Evolutionary conservation across 2,329 filamentous ascomycete genomes (phyloP).

Genomic region (Trichoderma breve): DNA sequence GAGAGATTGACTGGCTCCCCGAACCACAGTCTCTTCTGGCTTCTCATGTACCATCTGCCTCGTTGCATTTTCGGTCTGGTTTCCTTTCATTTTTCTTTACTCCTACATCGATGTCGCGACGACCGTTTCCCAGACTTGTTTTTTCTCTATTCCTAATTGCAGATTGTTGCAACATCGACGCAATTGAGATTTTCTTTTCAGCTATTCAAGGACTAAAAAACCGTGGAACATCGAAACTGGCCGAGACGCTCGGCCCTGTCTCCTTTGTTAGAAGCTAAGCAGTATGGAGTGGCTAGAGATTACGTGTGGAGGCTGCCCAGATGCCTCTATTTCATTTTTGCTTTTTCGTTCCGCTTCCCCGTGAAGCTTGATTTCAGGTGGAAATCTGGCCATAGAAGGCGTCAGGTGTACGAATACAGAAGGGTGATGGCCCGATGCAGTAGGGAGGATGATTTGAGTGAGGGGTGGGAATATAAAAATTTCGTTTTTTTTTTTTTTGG

Average conservation of each 20-base stretch:
- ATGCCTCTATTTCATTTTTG: background rate
- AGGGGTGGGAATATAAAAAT: background rate
- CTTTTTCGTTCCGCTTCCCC: background rate
- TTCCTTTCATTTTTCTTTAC: background rate
- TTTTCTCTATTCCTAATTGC: background rate
- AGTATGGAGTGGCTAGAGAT: background rate
- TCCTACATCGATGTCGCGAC: conserved; percentile 12
- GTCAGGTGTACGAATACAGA: conserved; percentile 26
- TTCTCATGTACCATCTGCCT: conserved; percentile 4
- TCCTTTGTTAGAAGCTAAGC: background rate
- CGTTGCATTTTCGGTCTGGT: conserved; percentile 5
- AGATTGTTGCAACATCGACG: background rate
- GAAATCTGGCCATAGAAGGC: conserved; percentile 12
- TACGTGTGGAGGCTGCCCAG: background rate
- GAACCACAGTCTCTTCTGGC: background rate
- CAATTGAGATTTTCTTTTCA: background rate
- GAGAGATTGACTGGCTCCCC: background rate
- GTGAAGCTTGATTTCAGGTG: background rate
- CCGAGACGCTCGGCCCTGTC: background rate
- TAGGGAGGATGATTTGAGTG: conserved; percentile 23
- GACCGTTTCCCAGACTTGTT: background rate
- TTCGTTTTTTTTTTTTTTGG: conserved; percentile 3
- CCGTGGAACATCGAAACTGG: background rate
- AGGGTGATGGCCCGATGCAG: conserved; percentile 26
- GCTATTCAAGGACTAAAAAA: background rate